These are phyloP conservation scores for Vitis riparia DNA, from an alignment of 164 flowering plant species.

Conservation along the genomic window DNA sequence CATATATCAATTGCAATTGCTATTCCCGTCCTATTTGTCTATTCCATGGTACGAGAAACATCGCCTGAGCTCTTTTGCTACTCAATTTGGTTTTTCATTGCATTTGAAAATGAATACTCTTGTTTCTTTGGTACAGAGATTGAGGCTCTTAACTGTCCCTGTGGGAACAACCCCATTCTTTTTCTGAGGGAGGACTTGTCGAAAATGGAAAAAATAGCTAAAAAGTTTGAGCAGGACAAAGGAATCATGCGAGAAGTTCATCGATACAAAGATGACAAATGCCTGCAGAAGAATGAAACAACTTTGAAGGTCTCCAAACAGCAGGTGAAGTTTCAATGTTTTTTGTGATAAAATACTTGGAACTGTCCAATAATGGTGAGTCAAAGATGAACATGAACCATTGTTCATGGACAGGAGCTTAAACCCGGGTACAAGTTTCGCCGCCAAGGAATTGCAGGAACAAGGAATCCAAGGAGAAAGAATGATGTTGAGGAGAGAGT, in stretches of 20 bases:
- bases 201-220: conserved; percentile 1
- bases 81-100: neutral
- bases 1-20: conserved; percentile 10
- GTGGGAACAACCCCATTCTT: conserved; percentile 2
- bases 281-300: neutral
- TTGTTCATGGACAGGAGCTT: too few species aligned
- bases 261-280: neutral
- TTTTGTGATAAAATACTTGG: too few species aligned
- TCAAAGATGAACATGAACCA: too few species aligned
- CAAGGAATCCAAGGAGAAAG: too few species aligned
- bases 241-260: neutral
- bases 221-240: conserved; percentile 5
- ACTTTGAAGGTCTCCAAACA: too few species aligned
- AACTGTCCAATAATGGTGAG: too few species aligned
- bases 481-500: too few species aligned
- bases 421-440: too few species aligned
- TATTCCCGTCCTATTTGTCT: conserved; percentile 6
- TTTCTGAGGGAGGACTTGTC: conserved; percentile 1
- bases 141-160: neutral
- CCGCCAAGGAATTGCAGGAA: too few species aligned
- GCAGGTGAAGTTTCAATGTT: too few species aligned
- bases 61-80: neutral
- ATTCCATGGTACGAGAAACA: conserved; percentile 8
- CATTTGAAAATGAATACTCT: neutral
- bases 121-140: neutral